Evolutionary conservation across 805 yeast genomes (phyloP).

Genomic region (Hanseniaspora taiwanica): DNA sequence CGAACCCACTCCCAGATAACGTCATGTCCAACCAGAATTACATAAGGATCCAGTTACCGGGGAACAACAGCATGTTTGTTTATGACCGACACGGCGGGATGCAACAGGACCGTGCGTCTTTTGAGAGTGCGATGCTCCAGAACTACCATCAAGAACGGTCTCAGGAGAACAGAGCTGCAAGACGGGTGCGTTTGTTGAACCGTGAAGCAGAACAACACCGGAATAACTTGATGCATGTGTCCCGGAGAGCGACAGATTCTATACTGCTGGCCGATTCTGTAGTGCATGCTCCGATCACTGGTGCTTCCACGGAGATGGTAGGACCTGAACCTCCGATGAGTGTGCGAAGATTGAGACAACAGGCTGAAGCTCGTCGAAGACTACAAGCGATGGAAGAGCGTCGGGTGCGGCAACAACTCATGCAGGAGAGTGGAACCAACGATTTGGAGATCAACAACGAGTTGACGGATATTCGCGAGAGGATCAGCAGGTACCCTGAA

Average conservation of each 20-base stretch:
- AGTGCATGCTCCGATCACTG: not conserved
- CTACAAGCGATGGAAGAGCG: not conserved
- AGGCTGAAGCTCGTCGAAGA: not conserved
- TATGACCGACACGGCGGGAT: not conserved
- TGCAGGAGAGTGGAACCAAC: not conserved
- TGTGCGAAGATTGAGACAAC: not conserved
- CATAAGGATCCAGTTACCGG: not conserved
- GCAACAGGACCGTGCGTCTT: constrained; percentile 2
- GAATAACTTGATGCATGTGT: not conserved
- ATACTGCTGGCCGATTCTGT: constrained; percentile 2
- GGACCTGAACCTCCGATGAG: not conserved
- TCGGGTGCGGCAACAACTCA: too few relatives aligned
- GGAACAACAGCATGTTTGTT: not conserved
- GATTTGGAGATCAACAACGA: not conserved
- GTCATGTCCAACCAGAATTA: not conserved
- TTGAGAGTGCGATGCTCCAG: constrained; percentile 10
- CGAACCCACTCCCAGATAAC: not conserved
- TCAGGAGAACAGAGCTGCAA: not conserved
- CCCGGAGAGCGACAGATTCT: constrained; percentile 5
- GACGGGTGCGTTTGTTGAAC: constrained; percentile 11
- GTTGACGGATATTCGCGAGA: not conserved
- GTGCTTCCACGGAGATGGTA: not conserved
- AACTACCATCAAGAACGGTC: constrained; percentile 10
- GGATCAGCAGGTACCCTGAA: constrained; percentile 2
- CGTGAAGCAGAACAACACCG: constrained; percentile 3